These are phyloP conservation scores for Albatrellus ellisii DNA, from an alignment of 768 basidiomycete species.

Conservation along the genomic window DNA sequence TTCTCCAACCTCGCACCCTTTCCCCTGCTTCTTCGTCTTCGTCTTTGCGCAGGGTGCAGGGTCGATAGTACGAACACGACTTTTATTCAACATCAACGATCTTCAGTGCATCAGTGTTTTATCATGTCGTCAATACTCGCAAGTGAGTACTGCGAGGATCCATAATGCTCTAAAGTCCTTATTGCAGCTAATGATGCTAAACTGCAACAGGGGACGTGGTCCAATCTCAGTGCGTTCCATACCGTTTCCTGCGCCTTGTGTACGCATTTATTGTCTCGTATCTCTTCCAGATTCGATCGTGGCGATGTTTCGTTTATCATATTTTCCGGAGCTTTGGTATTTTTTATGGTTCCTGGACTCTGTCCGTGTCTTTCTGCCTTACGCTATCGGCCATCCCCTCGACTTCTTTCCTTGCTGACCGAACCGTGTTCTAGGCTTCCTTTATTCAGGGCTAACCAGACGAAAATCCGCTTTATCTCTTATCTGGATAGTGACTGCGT, in stretches of 20 bases:
- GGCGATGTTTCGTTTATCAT: conserved; percentile 66
- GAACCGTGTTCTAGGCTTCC: conserved; percentile 34
- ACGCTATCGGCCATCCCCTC: conserved; percentile 2
- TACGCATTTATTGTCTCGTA: background rate
- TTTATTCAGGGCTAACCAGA: conserved; percentile 61
- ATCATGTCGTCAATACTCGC: too few species aligned
- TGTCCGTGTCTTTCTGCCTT: conserved; percentile 26
- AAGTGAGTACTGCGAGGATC: too few species aligned
- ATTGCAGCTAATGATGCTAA: too few species aligned
- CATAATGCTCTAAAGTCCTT: too few species aligned
- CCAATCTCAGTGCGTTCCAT: conserved; percentile 1
- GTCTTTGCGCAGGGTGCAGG: too few species aligned
- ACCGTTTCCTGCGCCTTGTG: background rate
- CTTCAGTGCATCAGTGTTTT: too few species aligned
- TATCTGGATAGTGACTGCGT: conserved; percentile 63
- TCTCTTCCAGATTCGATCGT: conserved; percentile 40
- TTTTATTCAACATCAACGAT: too few species aligned
- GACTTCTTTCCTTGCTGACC: background rate
- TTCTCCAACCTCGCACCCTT: background rate
- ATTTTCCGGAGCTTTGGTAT: conserved; percentile 54
- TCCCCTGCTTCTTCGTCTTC: background rate
- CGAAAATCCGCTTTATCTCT: conserved; percentile 60
- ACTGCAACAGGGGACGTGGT: background rate
- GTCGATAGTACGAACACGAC: too few species aligned
- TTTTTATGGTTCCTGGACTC: conserved; percentile 68